Evolutionary conservation across 2,329 filamentous ascomycete genomes (phyloP).

Genomic region (Aspergillus viridinutans): DNA sequence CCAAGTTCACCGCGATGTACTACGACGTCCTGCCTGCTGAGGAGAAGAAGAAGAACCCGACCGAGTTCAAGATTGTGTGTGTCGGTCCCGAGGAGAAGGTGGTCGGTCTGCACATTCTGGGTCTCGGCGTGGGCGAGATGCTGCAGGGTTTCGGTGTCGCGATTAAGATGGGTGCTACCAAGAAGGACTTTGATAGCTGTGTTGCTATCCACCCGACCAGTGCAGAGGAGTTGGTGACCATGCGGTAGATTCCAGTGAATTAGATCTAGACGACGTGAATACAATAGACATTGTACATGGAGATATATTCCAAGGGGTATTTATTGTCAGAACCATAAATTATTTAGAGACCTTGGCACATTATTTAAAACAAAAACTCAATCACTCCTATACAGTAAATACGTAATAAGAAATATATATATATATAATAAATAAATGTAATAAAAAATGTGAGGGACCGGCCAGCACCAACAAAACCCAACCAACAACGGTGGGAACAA

Average conservation of each 20-base stretch:
- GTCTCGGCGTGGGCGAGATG: constrained; percentile 57
- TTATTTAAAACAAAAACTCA: no score
- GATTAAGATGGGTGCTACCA: constrained; percentile 75
- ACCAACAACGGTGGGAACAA: no score
- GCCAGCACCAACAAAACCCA: no score
- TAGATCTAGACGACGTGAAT: neutral
- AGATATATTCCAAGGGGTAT: no score
- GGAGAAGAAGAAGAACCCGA: constrained; percentile 48
- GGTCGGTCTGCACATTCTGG: constrained; percentile 48
- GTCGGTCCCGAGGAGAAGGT: constrained; percentile 48
- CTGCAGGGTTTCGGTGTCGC: constrained; percentile 72
- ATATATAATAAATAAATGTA: no score
- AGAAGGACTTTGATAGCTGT: constrained; percentile 70
- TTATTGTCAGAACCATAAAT: no score
- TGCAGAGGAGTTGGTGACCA: constrained; percentile 65
- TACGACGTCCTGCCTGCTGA: constrained; percentile 45
- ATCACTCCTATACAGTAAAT: no score
- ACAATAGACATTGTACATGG: neutral
- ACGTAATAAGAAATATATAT: no score
- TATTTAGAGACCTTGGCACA: no score
- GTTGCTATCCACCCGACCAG: constrained; percentile 75
- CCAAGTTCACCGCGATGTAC: constrained; percentile 48
- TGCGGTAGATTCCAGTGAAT: constrained; percentile 42
- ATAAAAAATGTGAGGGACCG: neutral
- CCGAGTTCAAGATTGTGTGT: constrained; percentile 49